Percentiles rank a stretch among this genome's conserved stretches.
Conservation (phyloP, 345 rosid genomes). For the Sapria himalayana region DNA sequence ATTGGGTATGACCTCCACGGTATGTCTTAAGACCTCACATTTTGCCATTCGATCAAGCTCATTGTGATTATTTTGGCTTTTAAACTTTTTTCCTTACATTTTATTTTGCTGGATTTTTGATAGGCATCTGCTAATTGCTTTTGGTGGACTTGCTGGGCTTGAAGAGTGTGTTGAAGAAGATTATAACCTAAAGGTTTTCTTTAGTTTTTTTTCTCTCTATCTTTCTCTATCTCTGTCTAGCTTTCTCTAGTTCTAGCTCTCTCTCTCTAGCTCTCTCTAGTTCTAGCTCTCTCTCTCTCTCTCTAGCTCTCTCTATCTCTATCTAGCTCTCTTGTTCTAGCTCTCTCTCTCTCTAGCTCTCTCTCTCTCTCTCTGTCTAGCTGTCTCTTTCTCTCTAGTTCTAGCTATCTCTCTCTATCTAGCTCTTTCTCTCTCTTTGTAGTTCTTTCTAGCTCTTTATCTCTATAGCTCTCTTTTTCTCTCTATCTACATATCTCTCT, state of each 20-base stretch:
- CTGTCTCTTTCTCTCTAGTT: neutral
- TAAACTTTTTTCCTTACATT: neutral
- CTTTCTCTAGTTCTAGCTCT: neutral
- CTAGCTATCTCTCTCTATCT: neutral
- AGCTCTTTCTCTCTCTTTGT: neutral
- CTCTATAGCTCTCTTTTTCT: neutral
- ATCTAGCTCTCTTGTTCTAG: neutral
- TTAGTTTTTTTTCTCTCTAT: neutral
- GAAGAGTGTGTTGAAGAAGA: constrained; percentile 74
- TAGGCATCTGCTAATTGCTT: constrained; percentile 81
- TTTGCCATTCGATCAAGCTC: too few species aligned
- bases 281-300: neutral
- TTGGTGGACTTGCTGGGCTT: constrained; percentile 89
- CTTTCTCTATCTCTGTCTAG: neutral
- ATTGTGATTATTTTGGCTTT: neutral
- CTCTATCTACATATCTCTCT: neutral
- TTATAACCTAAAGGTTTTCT: constrained; percentile 36
- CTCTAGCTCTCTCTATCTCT: neutral
- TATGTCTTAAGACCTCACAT: too few species aligned
- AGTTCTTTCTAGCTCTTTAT: neutral
- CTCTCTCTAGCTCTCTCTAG: neutral
- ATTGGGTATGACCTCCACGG: too few species aligned
- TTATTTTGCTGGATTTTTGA: neutral
- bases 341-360: too few species aligned
- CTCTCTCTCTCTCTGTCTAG: neutral